Base-by-base conservation (phyloP, 2,329 filamentous ascomycete genomes). In the Metarhizium guizhouense region DNA sequence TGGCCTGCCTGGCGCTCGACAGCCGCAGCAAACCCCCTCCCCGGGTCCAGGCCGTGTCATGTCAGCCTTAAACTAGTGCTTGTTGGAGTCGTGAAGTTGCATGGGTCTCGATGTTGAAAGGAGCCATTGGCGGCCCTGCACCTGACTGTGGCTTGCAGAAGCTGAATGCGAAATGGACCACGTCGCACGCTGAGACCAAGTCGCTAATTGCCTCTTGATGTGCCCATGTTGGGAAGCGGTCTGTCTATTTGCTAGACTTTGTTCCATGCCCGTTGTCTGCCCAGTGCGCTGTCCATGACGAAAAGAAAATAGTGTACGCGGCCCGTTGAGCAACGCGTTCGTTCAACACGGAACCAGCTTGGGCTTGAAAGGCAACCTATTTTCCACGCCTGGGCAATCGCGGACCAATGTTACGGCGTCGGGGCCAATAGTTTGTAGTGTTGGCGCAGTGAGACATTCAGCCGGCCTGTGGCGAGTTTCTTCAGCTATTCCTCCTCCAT, bases 61-160 rank as follows among this genome's bases (percentile, higher is more conserved):
- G 13, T 30, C 45, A 64, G 62, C 62, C 63, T 59, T 62, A 60
- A 57, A 45, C 60, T 64, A 63, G 54, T 50, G 53, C 25, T 13
- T 48, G 20, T 48, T 48, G 20, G 45, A 48, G 25, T 30, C 13
- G 45, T 6, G 11, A 50, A 48, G 20, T 5, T 30, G 11, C 5
- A 43, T 43, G 38, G 38, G 32, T 7, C n/a, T 25, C 14, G 6
- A 18, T 36, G 25, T n/a, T 53, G 56, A 55, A 51, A 48, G 53
- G 47, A 55, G 47, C 68, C 67, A 69, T 65, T 65, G 56, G 55
- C 52, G 53, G 48, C 25, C 34, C 42, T 53, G 57, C 51, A 42
- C 47, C 51, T 29, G 42, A 59, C 40, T 58, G 62, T 68, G 65
- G 64, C 63, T 68, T 70, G 66, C 69, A 69, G 64, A 60, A 72